Evolutionary conservation across 2,329 filamentous ascomycete genomes (phyloP).

Genomic region (Escovopsis weberi): DNA sequence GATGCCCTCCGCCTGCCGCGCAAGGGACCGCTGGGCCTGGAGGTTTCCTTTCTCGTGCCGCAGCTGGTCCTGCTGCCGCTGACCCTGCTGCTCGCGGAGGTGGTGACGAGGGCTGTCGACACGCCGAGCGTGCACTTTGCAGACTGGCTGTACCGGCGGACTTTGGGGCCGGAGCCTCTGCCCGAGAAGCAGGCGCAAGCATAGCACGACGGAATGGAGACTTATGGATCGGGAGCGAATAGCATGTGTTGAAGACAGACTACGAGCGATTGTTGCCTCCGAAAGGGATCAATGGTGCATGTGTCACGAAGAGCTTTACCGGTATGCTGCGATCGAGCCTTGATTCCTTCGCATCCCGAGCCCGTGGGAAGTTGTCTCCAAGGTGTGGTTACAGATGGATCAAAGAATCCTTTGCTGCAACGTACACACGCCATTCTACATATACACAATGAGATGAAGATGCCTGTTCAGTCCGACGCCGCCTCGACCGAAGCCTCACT

Average conservation of each 20-base stretch:
- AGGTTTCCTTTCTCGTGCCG: slow-evolving; percentile 42
- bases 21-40: slow-evolving; percentile 43
- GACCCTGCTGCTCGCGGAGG: slow-evolving; percentile 43
- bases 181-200: slow-evolving; percentile 4
- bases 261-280: not conserved
- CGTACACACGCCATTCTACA: too few relatives aligned
- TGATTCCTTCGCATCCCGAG: too few relatives aligned
- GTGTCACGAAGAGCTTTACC: too few relatives aligned
- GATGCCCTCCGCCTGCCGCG: slow-evolving; percentile 39
- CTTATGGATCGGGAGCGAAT: not conserved
- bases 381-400: too few relatives aligned
- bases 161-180: slow-evolving; percentile 3
- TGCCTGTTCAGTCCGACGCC: too few relatives aligned
- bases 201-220: not conserved
- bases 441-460: too few relatives aligned
- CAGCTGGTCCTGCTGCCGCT: slow-evolving; percentile 46
- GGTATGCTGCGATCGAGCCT: too few relatives aligned
- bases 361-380: too few relatives aligned
- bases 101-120: slow-evolving; percentile 41
- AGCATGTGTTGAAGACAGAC: not conserved
- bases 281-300: too few relatives aligned
- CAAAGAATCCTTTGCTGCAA: too few relatives aligned
- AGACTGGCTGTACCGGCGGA: slow-evolving; percentile 35
- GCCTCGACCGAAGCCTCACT: too few relatives aligned
- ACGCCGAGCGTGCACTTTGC: slow-evolving; percentile 45